Percentiles rank a stretch among this genome's conserved stretches.
Evolutionary conservation across 208 protist genomes (phyloP).

Genomic region (Crithidia fasciculata): DNA sequence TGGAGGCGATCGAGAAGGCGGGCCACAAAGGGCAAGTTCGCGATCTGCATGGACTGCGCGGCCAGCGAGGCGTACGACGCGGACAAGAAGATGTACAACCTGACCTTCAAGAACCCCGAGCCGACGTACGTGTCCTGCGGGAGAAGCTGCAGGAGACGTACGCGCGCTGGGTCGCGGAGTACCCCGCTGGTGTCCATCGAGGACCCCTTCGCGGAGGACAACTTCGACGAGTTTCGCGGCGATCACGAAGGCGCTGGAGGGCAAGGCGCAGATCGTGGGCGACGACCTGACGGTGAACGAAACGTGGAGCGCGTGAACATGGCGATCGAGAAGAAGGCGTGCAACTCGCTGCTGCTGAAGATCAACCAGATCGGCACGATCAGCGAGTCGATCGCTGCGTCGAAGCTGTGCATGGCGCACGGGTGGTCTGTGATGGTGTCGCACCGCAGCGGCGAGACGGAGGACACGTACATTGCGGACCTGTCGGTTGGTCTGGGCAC

Average conservation of each 20-base stretch:
- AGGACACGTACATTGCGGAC: slow-evolving; percentile 41
- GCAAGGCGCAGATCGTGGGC: slow-evolving; percentile 96
- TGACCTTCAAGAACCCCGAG: slow-evolving; percentile 96
- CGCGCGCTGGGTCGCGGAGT: slow-evolving; percentile 92
- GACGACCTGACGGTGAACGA: slow-evolving; percentile 98
- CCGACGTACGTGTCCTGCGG: slow-evolving; percentile 65
- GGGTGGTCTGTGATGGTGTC: slow-evolving; percentile 82
- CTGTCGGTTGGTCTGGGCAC: no score
- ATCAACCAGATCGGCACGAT: slow-evolving; percentile 98
- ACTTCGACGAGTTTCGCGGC: slow-evolving; percentile 95
- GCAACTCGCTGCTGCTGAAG: slow-evolving; percentile 99
- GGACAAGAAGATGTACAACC: slow-evolving; percentile 92
- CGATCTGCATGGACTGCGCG: slow-evolving; percentile 99
- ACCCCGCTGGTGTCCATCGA: slow-evolving; percentile 99
- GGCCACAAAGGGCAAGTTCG: slow-evolving; percentile 94
- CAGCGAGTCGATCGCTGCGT: slow-evolving; percentile 97
- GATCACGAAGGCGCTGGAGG: slow-evolving; percentile 63
- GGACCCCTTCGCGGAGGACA: slow-evolving; percentile 85
- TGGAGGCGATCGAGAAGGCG: slow-evolving; percentile 96
- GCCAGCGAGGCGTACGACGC: slow-evolving; percentile 97
- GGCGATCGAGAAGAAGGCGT: slow-evolving; percentile 91
- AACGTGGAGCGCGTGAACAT: slow-evolving; percentile 96
- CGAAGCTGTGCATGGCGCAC: slow-evolving; percentile 4
- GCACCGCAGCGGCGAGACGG: slow-evolving; percentile 96
- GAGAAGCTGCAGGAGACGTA: slow-evolving; percentile 77